Percentiles rank a stretch among this genome's conserved stretches.
phyloP scores from a whole-genome alignment of 768 basidiomycete species.

The Mrakia frigida region DNA sequence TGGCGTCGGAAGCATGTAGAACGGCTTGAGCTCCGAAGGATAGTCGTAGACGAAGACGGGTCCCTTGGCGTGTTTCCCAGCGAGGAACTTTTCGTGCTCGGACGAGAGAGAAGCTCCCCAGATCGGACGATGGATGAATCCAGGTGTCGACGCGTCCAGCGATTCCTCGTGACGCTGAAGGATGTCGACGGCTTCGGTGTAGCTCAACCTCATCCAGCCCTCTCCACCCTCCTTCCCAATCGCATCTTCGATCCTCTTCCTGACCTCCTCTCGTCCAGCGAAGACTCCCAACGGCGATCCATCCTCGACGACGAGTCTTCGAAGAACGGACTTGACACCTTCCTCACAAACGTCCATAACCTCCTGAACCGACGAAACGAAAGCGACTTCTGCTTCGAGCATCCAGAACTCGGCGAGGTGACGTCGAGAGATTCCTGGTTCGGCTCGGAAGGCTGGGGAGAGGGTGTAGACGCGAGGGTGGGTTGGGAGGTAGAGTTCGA shows the following conservation, averaged over 20 bases:
- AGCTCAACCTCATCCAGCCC: constrained; percentile 69
- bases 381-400: constrained; percentile 92
- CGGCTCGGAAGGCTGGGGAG: constrained; percentile 90
- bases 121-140: constrained; percentile 49
- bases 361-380: constrained; percentile 50
- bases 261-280: constrained; percentile 19
- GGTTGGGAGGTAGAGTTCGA: constrained; percentile 76
- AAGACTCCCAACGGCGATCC: constrained; percentile 25
- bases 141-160: constrained; percentile 45
- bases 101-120: constrained; percentile 74
- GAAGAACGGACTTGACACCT: constrained; percentile 49
- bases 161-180: constrained; percentile 46
- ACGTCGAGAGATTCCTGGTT: constrained; percentile 76
- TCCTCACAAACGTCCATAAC: constrained; percentile 59
- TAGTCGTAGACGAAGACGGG: constrained; percentile 93
- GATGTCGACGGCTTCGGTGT: constrained; percentile 65
- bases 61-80: constrained; percentile 59
- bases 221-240: constrained; percentile 32
- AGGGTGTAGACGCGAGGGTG: constrained; percentile 84
- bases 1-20: constrained; percentile 68
- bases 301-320: constrained; percentile 29
- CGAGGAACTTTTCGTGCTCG: constrained; percentile 90
- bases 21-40: constrained; percentile 75
- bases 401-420: constrained; percentile 99
- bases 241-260: constrained; percentile 24